Conservation (phyloP, 257 asterid species). For the Cinchona pubescens region DNA sequence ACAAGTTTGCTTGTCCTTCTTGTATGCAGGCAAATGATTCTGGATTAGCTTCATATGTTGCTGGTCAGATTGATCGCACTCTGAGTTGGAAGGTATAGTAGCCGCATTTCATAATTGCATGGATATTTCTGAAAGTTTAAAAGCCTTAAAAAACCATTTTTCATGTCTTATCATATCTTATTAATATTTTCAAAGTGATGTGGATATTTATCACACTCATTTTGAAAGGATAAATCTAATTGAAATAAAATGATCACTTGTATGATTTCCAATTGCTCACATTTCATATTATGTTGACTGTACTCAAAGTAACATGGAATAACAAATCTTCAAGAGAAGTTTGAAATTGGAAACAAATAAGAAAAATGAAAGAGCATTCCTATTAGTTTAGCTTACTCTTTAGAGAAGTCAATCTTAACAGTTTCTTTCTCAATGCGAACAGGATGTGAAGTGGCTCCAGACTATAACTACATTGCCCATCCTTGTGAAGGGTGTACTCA, state of each 20-base stretch:
- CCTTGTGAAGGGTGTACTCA: constrained; percentile 90
- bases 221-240: too few relatives aligned
- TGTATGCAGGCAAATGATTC: constrained; percentile 60
- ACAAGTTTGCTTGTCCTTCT: constrained; percentile 10
- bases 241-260: too few relatives aligned
- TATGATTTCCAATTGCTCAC: too few relatives aligned
- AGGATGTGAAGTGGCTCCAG: constrained; percentile 97
- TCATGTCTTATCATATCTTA: too few relatives aligned
- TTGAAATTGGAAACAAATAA: too few relatives aligned
- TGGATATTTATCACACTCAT: too few relatives aligned
- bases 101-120: background rate
- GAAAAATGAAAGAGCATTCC: background rate
- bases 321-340: too few relatives aligned
- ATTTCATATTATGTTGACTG: too few relatives aligned
- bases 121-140: background rate
- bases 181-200: too few relatives aligned
- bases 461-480: constrained; percentile 89
- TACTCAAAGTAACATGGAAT: too few relatives aligned
- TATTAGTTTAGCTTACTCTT: background rate
- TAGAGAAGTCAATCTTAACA: background rate
- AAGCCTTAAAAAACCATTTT: too few relatives aligned
- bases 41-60: constrained; percentile 82
- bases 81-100: constrained; percentile 82
- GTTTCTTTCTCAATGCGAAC: constrained; percentile 25
- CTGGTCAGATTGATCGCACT: constrained; percentile 86